Base-by-base conservation (phyloP, 2,329 filamentous ascomycete species). In the Didymella lethalis region DNA sequence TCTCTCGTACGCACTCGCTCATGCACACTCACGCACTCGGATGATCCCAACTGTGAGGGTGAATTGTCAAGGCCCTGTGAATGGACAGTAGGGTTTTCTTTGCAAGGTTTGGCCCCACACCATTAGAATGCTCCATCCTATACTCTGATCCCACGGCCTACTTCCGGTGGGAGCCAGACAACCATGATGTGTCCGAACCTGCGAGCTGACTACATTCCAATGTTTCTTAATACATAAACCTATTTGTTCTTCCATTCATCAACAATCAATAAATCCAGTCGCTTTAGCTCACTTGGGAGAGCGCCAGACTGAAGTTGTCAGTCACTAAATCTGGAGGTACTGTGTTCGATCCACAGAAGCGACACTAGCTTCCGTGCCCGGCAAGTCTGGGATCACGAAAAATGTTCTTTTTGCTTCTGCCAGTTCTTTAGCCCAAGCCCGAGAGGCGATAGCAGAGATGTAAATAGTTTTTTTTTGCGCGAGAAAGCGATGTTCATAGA, bases 261-360 rank as follows among this genome's bases (percentile, higher is more conserved):
- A 44, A 41, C 3, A 25, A 26, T 14, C 41, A 44, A 28, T 44
- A 6, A 41, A 44, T 44, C 25, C 41, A 44, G 41, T 44, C 41
- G 41, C 41, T 44, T 44, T 44, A 44, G 41, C 41, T 44, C 41
- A 44, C 41, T 44, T 44, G 41, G 41, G 41, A 44, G 41, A 44
- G 41, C 41, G 41, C 41, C 41, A 44, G 41, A 44, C 41, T 44
- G 41, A 44, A 44, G 41, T 44, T 16, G 12, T 44, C 41, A 44
- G 41, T 44, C 41, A 44, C 14, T 8, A 44, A 26, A 44, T 44
- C 41, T 44, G 41, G 41, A 44, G 41, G 41, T 44, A 44, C 41
- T 44, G 41, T 44, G 41, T 44, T 44, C 41, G 41, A 44, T 44
- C 41, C 41, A 44, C 41, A 44, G 41, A 44, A 44, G 41, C 41